Base-by-base conservation (phyloP, 148 eudicot species). In the Camellia granthamiana region DNA sequence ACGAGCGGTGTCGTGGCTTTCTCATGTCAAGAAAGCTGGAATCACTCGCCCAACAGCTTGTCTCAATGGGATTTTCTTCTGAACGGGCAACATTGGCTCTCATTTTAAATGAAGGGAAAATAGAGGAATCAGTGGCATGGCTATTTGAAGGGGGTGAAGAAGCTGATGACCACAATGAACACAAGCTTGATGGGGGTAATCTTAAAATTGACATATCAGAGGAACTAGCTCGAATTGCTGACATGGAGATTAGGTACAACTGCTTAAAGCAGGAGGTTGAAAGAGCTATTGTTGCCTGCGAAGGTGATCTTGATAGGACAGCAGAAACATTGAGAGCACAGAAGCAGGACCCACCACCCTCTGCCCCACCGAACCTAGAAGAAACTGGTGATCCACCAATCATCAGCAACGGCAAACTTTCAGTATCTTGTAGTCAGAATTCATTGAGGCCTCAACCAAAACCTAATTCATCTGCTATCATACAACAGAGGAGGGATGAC, bases 11-110 rank as follows among this genome's bases (percentile, higher is more conserved):
- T 83, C 88, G 87, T 79, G 97, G 99, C 54, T 96, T 92, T 80
- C 93, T 96, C 75, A 96, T 93, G 97, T 96, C 99, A 18, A 91
- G 98, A 84, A 96, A 96, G 85, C 89, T 96, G 54, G 98, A 96
- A 85, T 86, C 89, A 19, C 94, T 93, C 78, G 91, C 98, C 60
- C 98, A 90, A 76, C 94, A 94, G 88, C 92, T 96, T 54, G 98
- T 96, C 54, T 77, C 87, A 49, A 96, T 96, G 99, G 99, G 99
- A 42, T 96, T 96, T 80, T 85, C 99, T 81, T 87, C 88, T 3
- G 99, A 96, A 81, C 89, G 89, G 51, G 94, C 98, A 3, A 96
- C 99, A 11, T 88, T 94, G 97, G 98, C 99, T 65, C 94, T 94
- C 55, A 93, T 96, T 58, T 72, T 87, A 67, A 93, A 96, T 79